Conservation (phyloP, 192 early-diverging fungal species). For the Backusella circina region DNA sequence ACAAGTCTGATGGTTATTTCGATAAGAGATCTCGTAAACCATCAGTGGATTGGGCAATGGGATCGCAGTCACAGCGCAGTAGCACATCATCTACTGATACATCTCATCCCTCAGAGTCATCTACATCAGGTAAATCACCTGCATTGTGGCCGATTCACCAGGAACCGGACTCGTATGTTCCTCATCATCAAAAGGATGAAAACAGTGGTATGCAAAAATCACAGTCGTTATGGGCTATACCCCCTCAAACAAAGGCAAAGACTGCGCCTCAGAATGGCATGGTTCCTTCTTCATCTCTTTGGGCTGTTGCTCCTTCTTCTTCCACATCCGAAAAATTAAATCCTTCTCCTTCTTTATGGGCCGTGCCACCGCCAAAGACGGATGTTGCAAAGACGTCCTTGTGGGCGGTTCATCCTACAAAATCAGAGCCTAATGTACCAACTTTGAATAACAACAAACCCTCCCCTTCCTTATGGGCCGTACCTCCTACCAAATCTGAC, state of each 20-base stretch:
- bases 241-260: neutral
- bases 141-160: neutral
- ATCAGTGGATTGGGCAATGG: conserved; percentile 2
- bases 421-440: neutral
- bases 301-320: conserved; percentile 17
- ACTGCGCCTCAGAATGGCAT: neutral
- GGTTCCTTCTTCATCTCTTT: neutral
- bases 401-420: conserved; percentile 16
- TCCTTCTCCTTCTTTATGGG: neutral
- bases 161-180: neutral
- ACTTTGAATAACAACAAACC: neutral
- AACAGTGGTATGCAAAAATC: neutral
- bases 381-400: neutral
- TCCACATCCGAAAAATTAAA: neutral
- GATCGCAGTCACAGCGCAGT: conserved; percentile 1
- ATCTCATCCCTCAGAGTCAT: neutral
- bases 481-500: neutral
- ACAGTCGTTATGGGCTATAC: neutral
- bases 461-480: neutral
- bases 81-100: conserved; percentile 6
- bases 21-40: neutral
- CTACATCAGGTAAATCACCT: neutral
- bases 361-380: neutral
- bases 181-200: neutral
- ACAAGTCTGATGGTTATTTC: neutral